Conservation (phyloP, 2,329 filamentous ascomycete species). For the Sclerotinia subarctica region DNA sequence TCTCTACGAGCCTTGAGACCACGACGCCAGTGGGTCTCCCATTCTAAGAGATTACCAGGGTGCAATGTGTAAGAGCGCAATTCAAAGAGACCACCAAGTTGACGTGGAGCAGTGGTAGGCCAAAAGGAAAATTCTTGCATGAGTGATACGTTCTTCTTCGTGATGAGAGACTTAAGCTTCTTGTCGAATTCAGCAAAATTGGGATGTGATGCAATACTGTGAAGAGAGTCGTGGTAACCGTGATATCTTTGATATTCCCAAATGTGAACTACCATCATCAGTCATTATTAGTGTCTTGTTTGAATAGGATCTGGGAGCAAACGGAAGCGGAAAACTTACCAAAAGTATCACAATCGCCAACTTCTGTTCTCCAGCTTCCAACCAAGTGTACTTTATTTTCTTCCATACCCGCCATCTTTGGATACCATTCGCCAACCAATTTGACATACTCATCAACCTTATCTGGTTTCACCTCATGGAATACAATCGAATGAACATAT, state of each 20-base stretch:
- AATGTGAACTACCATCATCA: constrained; percentile 74
- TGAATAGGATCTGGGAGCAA: neutral
- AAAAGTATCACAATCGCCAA: constrained; percentile 96
- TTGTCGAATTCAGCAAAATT: constrained; percentile 80
- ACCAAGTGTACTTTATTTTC: constrained; percentile 96
- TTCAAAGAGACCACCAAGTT: constrained; percentile 91
- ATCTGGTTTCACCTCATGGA: constrained; percentile 93
- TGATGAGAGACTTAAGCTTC: constrained; percentile 82
- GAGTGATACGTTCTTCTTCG: constrained; percentile 78
- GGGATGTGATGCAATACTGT: constrained; percentile 78
- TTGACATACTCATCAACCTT: constrained; percentile 93
- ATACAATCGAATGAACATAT: constrained; percentile 96
- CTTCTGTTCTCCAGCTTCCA: constrained; percentile 96
- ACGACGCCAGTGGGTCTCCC: constrained; percentile 97
- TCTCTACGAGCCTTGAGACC: constrained; percentile 87
- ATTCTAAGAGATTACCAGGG: constrained; percentile 92
- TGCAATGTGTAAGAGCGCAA: constrained; percentile 94
- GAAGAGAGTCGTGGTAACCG: constrained; percentile 88
- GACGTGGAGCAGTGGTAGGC: constrained; percentile 88
- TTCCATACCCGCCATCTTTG: constrained; percentile 75
- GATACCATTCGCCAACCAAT: constrained; percentile 88
- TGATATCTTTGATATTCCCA: constrained; percentile 99
- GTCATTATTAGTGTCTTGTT: neutral
- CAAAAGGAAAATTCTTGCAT: constrained; percentile 99
- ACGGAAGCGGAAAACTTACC: constrained; percentile 53